Base-by-base conservation (phyloP, 75 land plant genomes). In the Picea sitchensis region DNA sequence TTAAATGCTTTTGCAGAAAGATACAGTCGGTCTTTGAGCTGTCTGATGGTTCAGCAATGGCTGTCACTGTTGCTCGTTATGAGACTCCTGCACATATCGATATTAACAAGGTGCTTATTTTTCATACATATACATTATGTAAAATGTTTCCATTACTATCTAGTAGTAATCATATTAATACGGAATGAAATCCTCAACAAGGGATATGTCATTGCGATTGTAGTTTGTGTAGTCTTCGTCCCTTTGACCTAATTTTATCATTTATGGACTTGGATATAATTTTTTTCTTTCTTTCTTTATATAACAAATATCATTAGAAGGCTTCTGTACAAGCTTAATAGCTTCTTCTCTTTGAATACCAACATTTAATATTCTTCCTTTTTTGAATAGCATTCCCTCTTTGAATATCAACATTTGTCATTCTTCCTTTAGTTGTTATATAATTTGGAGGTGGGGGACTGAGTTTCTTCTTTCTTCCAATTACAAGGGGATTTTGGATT, bases 41-140 rank as follows among this genome's bases (percentile, higher is more conserved):
- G 34, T 93, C 99, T 5, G 99, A 98, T 86, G 99, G 99, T 61
- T 98, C 99, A 77, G 99, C 96, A 59, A 86, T 98, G 87, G 98
- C 87, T 21, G 93, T 98, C n/a, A 98, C 99, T 30, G 91, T 95
- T 75, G 99, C 99, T 77, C 96, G 99, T 61, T 98, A 98, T 77
- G 98, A 97, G 81, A 97, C 99, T 20, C 99, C 99, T 75, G 91
- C 88, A 76, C 98, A 95, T 79, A 93, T 73, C 58, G 90, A 97
- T 71, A 97, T 97, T 36, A 89, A 97, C 84, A 95, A 97, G 96
- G 99, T 97, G 54, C 58, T 60, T 57, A 21, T 26, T 23, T 77
- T 4, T 61, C 44, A 31, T 64, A 2, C 3, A 31, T 15, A 12
- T 32, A 13, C 3, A 17, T 58, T 23, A 23, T 67, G 34, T 15